phyloP scores from a whole-genome alignment of 176 grass and related monocot genomes.

The Thinopyrum elongatum region DNA sequence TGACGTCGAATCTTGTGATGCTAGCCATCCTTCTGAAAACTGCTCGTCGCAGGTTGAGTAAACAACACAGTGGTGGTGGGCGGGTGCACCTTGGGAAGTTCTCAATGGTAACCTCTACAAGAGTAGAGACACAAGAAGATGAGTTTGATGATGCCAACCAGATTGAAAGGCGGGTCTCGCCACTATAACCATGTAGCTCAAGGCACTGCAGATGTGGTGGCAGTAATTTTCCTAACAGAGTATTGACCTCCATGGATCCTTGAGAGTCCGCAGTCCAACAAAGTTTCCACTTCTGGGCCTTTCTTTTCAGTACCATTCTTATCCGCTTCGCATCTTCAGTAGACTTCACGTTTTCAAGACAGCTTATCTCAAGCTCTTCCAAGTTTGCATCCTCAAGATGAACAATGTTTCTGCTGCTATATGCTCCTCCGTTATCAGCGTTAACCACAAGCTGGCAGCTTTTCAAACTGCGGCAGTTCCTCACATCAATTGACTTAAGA shows the following conservation, averaged over 20 bases:
- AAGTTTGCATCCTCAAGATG: background rate
- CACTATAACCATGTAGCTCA: background rate
- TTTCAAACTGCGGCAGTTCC: background rate
- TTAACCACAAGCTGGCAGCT: background rate
- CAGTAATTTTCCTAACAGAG: background rate
- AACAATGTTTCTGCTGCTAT: background rate
- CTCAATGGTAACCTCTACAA: background rate
- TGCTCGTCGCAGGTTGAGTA: too few relatives aligned
- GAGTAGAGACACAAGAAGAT: background rate
- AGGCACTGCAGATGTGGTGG: background rate
- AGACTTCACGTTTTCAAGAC: background rate
- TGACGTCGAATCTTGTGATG: too few relatives aligned
- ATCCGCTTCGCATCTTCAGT: background rate
- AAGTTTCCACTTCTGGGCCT: background rate
- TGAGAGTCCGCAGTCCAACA: rapidly evolving
- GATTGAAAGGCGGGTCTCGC: background rate
- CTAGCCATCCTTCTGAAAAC: too few relatives aligned
- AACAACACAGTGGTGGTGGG: too few relatives aligned
- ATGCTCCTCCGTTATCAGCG: background rate
- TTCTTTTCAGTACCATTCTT: rapidly evolving
- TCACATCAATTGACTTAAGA: background rate
- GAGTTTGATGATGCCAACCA: too few relatives aligned
- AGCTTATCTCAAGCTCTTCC: background rate
- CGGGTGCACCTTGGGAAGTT: too few relatives aligned
- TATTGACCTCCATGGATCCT: background rate